These are phyloP conservation scores for Tolypocladium tropicale DNA, from an alignment of 2,329 filamentous ascomycete genomes.

Conservation along the genomic window DNA sequence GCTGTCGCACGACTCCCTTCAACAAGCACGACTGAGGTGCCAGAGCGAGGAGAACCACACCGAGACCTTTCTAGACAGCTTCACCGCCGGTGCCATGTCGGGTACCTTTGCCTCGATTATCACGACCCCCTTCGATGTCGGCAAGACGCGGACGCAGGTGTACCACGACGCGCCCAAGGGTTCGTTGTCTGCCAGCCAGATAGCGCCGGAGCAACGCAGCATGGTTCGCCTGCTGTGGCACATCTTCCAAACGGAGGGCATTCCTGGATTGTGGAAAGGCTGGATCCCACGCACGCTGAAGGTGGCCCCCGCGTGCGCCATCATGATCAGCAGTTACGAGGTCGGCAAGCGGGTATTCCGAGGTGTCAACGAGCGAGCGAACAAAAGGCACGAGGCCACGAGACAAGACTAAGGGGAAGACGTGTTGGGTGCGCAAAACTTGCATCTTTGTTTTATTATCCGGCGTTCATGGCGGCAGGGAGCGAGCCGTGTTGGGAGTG, in stretches of 20 bases:
- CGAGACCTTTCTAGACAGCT: conserved; percentile 79
- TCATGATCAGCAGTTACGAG: conserved; percentile 99
- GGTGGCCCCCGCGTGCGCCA: conserved; percentile 91
- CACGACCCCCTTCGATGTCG: conserved; percentile 94
- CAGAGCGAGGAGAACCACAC: conserved; percentile 60
- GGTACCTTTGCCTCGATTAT: conserved; percentile 78
- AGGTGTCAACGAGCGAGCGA: conserved; percentile 51
- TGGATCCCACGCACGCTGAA: conserved; percentile 90
- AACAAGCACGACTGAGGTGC: conserved; percentile 38
- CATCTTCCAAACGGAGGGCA: conserved; percentile 79
- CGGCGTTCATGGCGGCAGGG: neutral
- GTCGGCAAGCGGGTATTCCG: conserved; percentile 83
- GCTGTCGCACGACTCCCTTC: conserved; percentile 24
- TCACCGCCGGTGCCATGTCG: conserved; percentile 72
- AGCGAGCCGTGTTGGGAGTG: neutral
- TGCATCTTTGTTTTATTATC: neutral
- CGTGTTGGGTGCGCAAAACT: neutral
- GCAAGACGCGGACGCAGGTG: conserved; percentile 90
- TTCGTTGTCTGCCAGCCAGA: conserved; percentile 15
- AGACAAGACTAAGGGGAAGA: neutral
- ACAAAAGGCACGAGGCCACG: conserved; percentile 2
- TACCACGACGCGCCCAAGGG: conserved; percentile 43
- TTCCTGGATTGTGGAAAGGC: conserved; percentile 73
- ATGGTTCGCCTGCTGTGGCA: conserved; percentile 83
- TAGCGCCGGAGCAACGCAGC: conserved; percentile 59